Evolutionary conservation across 108 stramenopile genomes (phyloP), one percentile per base, ranked within the genome.

Genomic region (Cyclotella kingstonii): DNA sequence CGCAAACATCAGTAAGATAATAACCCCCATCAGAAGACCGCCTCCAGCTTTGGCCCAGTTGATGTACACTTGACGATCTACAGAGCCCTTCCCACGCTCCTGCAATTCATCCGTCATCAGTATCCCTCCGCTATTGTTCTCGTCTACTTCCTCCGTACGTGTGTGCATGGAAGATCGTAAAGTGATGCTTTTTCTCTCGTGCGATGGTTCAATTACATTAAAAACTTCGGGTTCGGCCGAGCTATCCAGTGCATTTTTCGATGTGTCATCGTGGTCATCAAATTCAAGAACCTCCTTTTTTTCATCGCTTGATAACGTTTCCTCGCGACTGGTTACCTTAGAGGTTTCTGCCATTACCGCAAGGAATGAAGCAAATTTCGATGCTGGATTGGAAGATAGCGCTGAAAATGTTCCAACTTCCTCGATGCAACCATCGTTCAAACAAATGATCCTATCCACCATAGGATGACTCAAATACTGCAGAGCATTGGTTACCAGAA

Each of bases 401-500:
- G 86, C 85, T 5, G 39, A 10, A 43, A 76, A 94, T 3, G 88
- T 84, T 5, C 95, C 97, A 49, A 76, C 65, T 70, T 97, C 93
- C 7, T 72, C 80, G 21, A 97, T 76, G 23, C 68, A 66, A 12
- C 97, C 97, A 39, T 87, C 73, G 10, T 71, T 53, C 43, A 97
- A 41, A 23, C 93, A 92, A 29, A 93, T 49, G 39, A 97, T 86
- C 34, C 54, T 78, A 60, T 81, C 77, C 23, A 94, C 81, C 66
- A 56, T 64, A 10, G 81, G 78, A 61, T 82, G 72, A 53, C 55
- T 83, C 76, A 90, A 56, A 76, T 90, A 89, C 57, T 96, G 95
- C 26, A 97, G 45, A 22, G 93, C 94, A 68, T 97, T 96, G 15
- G 98, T 97, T 1, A 95, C 98, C 22, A 97, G 75, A 21, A 99